These are phyloP conservation scores for Spathaspora passalidarum DNA, from an alignment of 805 yeast genomes.

Conservation along the genomic window DNA sequence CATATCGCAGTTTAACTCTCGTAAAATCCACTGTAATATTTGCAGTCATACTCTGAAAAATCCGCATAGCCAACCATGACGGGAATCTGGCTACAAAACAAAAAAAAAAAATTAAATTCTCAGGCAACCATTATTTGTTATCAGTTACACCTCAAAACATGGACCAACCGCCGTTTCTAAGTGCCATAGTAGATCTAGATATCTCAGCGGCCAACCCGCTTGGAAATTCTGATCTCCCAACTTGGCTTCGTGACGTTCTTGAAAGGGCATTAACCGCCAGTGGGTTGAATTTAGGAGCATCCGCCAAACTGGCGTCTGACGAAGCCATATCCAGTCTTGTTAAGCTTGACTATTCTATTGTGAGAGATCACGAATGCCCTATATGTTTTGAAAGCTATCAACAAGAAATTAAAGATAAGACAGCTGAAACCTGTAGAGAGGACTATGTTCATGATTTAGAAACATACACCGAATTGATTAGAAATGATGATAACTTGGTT, in stretches of 20 bases:
- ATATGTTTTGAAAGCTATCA: conserved; percentile 33
- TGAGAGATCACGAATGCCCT: conserved; percentile 30
- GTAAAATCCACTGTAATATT: too few species aligned
- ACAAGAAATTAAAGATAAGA: conserved; percentile 9
- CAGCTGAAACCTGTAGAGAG: neutral
- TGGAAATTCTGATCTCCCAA: conserved; percentile 19
- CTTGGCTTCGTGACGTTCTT: conserved; percentile 31
- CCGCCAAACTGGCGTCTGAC: conserved; percentile 29
- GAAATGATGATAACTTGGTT: neutral
- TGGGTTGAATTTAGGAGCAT: conserved; percentile 21
- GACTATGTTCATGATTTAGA: neutral
- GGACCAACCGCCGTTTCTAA: conserved; percentile 9
- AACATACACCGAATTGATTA: neutral
- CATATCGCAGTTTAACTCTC: too few species aligned
- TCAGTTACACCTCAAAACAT: neutral
- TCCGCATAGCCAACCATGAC: too few species aligned
- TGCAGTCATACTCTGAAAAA: too few species aligned
- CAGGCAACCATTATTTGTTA: neutral
- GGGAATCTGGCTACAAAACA: neutral
- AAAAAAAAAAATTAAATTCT: neutral
- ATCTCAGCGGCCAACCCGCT: conserved; percentile 10
- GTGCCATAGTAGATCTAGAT: conserved; percentile 20
- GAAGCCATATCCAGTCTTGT: conserved; percentile 36
- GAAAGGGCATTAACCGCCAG: conserved; percentile 32
- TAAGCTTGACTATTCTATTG: conserved; percentile 16